These are phyloP conservation scores for Rosa rugosa DNA, from an alignment of 306 rosid species.

Conservation along the genomic window DNA sequence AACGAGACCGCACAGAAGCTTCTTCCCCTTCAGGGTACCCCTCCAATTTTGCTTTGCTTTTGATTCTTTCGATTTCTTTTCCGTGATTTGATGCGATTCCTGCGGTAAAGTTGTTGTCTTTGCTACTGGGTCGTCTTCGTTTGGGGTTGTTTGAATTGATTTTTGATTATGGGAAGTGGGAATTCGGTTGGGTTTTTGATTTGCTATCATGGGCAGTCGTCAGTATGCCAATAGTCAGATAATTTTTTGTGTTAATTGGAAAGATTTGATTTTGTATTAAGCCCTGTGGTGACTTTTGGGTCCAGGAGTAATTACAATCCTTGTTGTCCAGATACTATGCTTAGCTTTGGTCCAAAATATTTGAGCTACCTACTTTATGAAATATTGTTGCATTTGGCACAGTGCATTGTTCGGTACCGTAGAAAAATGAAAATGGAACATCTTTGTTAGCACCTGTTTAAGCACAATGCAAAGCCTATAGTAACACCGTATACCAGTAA, in stretches of 20 bases:
- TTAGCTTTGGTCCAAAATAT: neutral
- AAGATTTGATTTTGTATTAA: conserved; percentile 8
- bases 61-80: conserved; percentile 32
- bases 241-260: conserved; percentile 20
- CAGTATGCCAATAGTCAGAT: neutral
- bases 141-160: conserved; percentile 19
- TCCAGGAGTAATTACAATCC: neutral
- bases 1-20: conserved; percentile 87
- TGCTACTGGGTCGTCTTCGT: conserved; percentile 36
- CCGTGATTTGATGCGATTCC: conserved; percentile 43
- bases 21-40: conserved; percentile 67
- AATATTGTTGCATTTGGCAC: neutral
- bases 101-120: conserved; percentile 19
- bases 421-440: neutral
- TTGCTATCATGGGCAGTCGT: conserved; percentile 12
- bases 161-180: conserved; percentile 27
- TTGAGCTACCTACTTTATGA: neutral
- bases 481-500: too few species aligned
- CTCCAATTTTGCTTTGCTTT: conserved; percentile 4
- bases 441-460: neutral
- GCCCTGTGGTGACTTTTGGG: conserved; percentile 2
- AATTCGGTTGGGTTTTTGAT: conserved; percentile 33
- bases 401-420: neutral
- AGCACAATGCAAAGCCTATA: neutral
- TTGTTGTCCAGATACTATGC: neutral